phyloP scores from a whole-genome alignment of 2,329 filamentous ascomycete genomes.

The Fulvia fulva region DNA sequence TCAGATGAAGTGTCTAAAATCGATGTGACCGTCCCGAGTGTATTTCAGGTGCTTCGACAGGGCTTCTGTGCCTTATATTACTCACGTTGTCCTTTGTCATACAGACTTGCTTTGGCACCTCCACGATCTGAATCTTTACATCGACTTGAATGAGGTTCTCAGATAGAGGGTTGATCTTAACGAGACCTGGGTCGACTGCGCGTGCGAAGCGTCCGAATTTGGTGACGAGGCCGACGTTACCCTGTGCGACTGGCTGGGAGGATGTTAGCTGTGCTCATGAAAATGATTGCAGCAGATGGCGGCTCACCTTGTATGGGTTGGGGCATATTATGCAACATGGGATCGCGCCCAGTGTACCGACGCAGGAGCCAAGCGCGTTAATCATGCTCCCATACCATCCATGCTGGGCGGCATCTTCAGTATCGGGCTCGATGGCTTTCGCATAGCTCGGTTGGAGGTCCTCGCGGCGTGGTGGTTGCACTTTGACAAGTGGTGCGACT shows the following conservation, averaged over 20 bases:
- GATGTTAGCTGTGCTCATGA: neutral
- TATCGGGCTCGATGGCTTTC: conserved; percentile 56
- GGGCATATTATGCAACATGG: conserved; percentile 90
- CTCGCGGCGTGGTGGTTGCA: conserved; percentile 74
- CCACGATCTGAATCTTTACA: conserved; percentile 98
- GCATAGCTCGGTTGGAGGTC: conserved; percentile 76
- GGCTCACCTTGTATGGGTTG: conserved; percentile 53
- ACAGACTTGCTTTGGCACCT: conserved; percentile 93
- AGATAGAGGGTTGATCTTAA: conserved; percentile 94
- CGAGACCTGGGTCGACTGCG: conserved; percentile 91
- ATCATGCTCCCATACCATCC: conserved; percentile 78
- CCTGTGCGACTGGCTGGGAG: conserved; percentile 64
- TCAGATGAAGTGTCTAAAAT: no score
- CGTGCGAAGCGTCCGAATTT: conserved; percentile 94
- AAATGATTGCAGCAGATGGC: neutral
- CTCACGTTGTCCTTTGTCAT: conserved; percentile 99
- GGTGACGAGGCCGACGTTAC: conserved; percentile 91
- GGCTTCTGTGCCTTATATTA: no score
- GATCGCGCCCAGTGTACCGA: conserved; percentile 79
- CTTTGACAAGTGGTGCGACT: conserved; percentile 45
- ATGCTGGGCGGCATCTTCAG: conserved; percentile 63
- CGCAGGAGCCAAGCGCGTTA: conserved; percentile 66
- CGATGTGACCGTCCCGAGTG: no score
- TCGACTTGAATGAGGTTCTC: conserved; percentile 89
- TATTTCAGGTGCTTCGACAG: no score